phyloP scores from a whole-genome alignment of 2,329 filamentous ascomycete species.

The Trichophaea hybrida region DNA sequence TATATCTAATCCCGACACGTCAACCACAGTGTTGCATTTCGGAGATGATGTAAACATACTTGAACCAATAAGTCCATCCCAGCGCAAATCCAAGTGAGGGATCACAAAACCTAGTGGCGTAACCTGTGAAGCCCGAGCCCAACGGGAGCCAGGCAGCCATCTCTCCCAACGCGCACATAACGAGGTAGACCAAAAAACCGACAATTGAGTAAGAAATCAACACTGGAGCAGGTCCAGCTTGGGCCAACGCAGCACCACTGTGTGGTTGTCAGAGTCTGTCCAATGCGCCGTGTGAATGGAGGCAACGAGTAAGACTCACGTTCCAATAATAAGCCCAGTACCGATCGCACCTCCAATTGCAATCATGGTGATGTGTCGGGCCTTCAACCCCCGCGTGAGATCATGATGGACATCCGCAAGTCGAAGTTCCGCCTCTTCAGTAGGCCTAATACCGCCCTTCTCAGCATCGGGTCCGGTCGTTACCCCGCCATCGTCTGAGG shows the following conservation, averaged over 20 bases:
- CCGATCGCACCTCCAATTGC: conserved; percentile 63
- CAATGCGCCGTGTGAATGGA: conserved; percentile 17
- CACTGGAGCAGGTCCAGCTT: conserved; percentile 47
- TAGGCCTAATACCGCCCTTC: neutral
- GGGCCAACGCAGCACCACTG: conserved; percentile 38
- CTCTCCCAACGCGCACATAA: conserved; percentile 69
- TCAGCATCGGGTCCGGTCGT: neutral
- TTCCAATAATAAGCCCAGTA: conserved; percentile 60
- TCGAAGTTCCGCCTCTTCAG: conserved; percentile 1
- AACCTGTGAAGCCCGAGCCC: conserved; percentile 65
- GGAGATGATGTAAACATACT: conserved; percentile 9
- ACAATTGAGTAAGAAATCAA: conserved; percentile 57
- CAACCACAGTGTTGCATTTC: neutral
- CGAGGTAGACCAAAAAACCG: conserved; percentile 59
- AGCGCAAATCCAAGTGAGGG: conserved; percentile 67
- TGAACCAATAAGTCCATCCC: conserved; percentile 47
- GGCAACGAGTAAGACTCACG: conserved; percentile 26
- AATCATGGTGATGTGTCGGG: conserved; percentile 39
- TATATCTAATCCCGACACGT: conserved; percentile 44
- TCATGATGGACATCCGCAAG: conserved; percentile 4
- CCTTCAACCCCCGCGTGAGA: conserved; percentile 22
- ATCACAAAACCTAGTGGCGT: conserved; percentile 64
- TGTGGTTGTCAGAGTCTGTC: neutral
- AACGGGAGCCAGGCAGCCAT: conserved; percentile 75
- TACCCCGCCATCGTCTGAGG: too few relatives aligned